Evolutionary conservation across 371 early-diverging fungal species (phyloP), one percentile per base, ranked within the genome.

Genomic region (Mucor plumbeus): DNA sequence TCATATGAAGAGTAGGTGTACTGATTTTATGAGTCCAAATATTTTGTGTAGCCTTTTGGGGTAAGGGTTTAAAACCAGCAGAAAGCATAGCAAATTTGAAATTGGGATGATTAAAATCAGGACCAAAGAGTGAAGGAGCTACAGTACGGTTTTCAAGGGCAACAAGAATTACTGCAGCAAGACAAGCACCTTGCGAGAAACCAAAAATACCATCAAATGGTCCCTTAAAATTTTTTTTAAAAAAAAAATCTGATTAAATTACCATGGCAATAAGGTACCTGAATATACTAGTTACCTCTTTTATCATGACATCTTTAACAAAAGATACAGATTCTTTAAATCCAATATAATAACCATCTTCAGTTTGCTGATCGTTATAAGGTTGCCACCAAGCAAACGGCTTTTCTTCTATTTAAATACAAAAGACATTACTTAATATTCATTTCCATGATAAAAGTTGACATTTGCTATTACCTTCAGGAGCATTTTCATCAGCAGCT

Each of bases 191-290:
- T 71, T 92, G 92, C 9, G 90, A 90, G 69, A 92, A 92, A 7
- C 92, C 92, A 69, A 92, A 78, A 6, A 92, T 79, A 33, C 91
- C 92, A 69, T 89, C 88, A 70, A 90, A 92, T 4, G 90, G 90
- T 5, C 90, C 91, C 81, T 87, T 34, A n/a, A 15, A 26, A 26
- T 26, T 26, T n/a, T n/a, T n/a, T n/a, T n/a, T n/a, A n/a, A n/a
- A n/a, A 21, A 47, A 41, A 60, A 59, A 17, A 19, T 48, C 2
- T 38, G 4, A 38, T 11, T 50, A 21, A 26, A 0, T 60, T 4
- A 48, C 48, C 48, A 48, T 43, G 43, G 15, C 19, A 48, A 21
- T 21, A 7, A 19, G 48, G 48, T 48, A 21, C 48, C 48, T 48
- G 48, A 9, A 54, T 31, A 33, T 11, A 0, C 11, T 14, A 54